These are phyloP conservation scores for Goffeauzyma gilvescens DNA, from an alignment of 768 basidiomycete species.

Conservation along the genomic window DNA sequence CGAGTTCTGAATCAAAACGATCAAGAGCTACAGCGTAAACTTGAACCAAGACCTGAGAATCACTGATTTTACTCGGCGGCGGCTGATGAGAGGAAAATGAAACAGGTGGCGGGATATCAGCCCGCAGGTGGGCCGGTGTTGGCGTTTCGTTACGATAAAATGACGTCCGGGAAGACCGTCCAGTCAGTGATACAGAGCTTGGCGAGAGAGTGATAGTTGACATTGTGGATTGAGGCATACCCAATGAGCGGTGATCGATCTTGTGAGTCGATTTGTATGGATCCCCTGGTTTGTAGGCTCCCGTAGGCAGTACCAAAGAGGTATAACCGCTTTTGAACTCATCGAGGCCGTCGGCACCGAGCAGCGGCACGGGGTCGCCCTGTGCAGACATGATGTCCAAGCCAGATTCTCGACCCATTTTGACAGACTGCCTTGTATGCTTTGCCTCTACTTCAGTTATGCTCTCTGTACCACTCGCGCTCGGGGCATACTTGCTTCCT, in stretches of 20 bases:
- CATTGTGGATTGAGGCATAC: constrained; percentile 74
- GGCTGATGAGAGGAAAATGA: constrained; percentile 52
- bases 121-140: constrained; percentile 30
- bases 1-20: constrained; percentile 48
- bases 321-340: constrained; percentile 18
- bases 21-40: constrained; percentile 80
- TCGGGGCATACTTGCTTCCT: not conserved
- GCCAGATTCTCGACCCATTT: constrained; percentile 12
- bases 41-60: constrained; percentile 56
- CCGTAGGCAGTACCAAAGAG: constrained; percentile 37
- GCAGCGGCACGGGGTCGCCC: constrained; percentile 12
- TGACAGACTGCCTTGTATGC: not conserved
- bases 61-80: constrained; percentile 55
- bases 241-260: constrained; percentile 55
- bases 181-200: not conserved
- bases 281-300: constrained; percentile 35
- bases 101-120: constrained; percentile 27
- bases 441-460: not conserved
- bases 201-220: constrained; percentile 41
- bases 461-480: not conserved
- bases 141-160: constrained; percentile 6
- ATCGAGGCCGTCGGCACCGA: constrained; percentile 24
- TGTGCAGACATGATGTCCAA: constrained; percentile 13
- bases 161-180: constrained; percentile 8
- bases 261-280: constrained; percentile 33